These are phyloP conservation scores for Schizosaccharomyces osmophilus DNA, from an alignment of 805 yeast species.

Conservation along the genomic window DNA sequence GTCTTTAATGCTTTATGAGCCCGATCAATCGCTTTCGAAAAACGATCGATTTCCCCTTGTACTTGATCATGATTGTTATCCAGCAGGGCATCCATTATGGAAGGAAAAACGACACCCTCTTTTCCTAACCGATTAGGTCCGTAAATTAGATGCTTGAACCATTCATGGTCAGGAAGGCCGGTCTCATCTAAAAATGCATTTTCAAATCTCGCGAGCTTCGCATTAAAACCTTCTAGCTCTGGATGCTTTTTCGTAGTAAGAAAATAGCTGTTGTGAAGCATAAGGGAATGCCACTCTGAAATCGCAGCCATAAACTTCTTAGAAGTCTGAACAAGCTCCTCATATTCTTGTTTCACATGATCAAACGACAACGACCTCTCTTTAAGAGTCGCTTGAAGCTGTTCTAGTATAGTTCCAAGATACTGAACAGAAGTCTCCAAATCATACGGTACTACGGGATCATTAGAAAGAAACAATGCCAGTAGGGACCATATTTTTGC, in stretches of 20 bases:
- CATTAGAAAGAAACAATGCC: slow-evolving; percentile 25
- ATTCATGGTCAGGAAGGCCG: slow-evolving; percentile 27
- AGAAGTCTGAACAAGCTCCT: slow-evolving; percentile 14
- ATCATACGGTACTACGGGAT: slow-evolving; percentile 22
- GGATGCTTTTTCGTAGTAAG: slow-evolving; percentile 18
- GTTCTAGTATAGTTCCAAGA: slow-evolving; percentile 4
- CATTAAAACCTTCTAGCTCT: slow-evolving; percentile 21
- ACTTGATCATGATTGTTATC: not conserved
- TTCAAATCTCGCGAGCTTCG: slow-evolving; percentile 14
- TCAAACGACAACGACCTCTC: slow-evolving; percentile 8
- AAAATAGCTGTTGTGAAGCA: slow-evolving; percentile 7
- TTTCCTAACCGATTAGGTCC: slow-evolving; percentile 17
- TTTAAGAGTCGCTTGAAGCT: not conserved
- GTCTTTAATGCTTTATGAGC: no score
- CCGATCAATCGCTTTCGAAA: no score
- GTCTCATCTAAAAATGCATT: slow-evolving; percentile 19
- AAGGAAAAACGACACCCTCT: not conserved
- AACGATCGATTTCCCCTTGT: no score
- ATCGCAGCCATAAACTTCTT: slow-evolving; percentile 18
- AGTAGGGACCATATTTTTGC: slow-evolving; percentile 30
- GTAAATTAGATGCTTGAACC: slow-evolving; percentile 37
- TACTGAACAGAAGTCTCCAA: slow-evolving; percentile 16
- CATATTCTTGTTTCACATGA: slow-evolving; percentile 7
- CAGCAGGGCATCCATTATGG: not conserved
- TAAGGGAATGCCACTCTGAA: not conserved